These are phyloP conservation scores for Penicillium canariense DNA, from an alignment of 495 filamentous ascomycete species.

Conservation along the genomic window DNA sequence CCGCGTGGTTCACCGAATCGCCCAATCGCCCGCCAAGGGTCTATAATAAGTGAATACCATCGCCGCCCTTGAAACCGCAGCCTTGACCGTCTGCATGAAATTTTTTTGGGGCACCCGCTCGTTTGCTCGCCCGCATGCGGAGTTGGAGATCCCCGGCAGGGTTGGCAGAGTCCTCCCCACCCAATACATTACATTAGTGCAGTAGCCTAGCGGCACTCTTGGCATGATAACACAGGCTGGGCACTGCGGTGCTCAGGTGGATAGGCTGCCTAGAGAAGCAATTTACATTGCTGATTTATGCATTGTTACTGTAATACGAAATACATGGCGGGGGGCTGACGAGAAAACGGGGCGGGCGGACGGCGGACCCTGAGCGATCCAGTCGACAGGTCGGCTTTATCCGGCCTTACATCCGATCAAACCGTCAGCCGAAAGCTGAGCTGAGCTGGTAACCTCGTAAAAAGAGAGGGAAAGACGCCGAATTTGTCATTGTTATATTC, in stretches of 20 bases:
- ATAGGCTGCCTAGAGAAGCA: not conserved
- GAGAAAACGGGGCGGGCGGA: not conserved
- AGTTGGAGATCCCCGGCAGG: not conserved
- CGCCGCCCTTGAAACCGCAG: not conserved
- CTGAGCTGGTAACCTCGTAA: no score
- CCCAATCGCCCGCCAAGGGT: not conserved
- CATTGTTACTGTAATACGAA: not conserved
- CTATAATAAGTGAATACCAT: not conserved
- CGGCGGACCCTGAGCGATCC: not conserved
- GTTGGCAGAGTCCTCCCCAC: not conserved
- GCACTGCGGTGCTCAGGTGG: not conserved
- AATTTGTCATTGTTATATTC: no score
- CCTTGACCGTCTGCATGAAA: not conserved
- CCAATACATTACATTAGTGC: not conserved
- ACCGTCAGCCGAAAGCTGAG: not conserved
- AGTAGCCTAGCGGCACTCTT: not conserved
- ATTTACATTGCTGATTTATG: not conserved
- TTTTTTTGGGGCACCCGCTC: not conserved
- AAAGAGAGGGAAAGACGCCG: no score
- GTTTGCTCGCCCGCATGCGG: not conserved
- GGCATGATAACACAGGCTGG: not conserved
- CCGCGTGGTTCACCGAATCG: not conserved
- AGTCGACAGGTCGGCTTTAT: not conserved
- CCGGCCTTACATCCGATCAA: not conserved
- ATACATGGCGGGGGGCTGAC: not conserved